phyloP scores from a whole-genome alignment of 179 eudicot genomes.

The Nepenthes alata region DNA sequence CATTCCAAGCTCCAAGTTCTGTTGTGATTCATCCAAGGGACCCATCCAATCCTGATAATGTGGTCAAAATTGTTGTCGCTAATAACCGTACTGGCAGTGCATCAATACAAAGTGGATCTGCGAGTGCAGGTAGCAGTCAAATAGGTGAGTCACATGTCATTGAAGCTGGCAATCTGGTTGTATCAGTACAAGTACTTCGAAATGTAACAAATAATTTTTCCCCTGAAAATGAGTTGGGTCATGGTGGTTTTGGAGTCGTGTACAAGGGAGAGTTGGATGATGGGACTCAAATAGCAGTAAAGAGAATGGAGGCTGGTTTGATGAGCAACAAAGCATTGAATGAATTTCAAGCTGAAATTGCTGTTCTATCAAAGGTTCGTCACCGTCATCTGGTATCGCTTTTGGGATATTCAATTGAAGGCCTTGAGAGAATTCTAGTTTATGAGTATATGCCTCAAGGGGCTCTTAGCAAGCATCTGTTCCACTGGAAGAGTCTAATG shows the following conservation, averaged over 20 bases:
- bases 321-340: slow-evolving; percentile 66
- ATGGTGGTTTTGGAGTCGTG: slow-evolving; percentile 94
- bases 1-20: slow-evolving; percentile 34
- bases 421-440: slow-evolving; percentile 67
- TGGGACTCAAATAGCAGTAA: slow-evolving; percentile 84
- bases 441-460: slow-evolving; percentile 98
- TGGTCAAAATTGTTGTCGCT: slow-evolving; percentile 54
- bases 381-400: slow-evolving; percentile 92
- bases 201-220: slow-evolving; percentile 83
- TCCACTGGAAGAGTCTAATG: slow-evolving; percentile 61
- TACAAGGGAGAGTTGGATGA: slow-evolving; percentile 88
- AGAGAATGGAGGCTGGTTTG: slow-evolving; percentile 83
- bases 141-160: slow-evolving; percentile 55
- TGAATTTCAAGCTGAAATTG: slow-evolving; percentile 78
- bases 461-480: slow-evolving; percentile 77
- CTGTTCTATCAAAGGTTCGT: slow-evolving; percentile 85
- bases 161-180: slow-evolving; percentile 71
- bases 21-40: slow-evolving; percentile 67
- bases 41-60: slow-evolving; percentile 39
- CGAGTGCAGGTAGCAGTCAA: slow-evolving; percentile 33
- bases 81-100: slow-evolving; percentile 28
- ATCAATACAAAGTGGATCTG: slow-evolving; percentile 46
- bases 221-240: slow-evolving; percentile 72
- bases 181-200: slow-evolving; percentile 79
- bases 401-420: slow-evolving; percentile 63